phyloP scores from a whole-genome alignment of 106 monocot species.

The Dendrobium chrysotoxum region DNA sequence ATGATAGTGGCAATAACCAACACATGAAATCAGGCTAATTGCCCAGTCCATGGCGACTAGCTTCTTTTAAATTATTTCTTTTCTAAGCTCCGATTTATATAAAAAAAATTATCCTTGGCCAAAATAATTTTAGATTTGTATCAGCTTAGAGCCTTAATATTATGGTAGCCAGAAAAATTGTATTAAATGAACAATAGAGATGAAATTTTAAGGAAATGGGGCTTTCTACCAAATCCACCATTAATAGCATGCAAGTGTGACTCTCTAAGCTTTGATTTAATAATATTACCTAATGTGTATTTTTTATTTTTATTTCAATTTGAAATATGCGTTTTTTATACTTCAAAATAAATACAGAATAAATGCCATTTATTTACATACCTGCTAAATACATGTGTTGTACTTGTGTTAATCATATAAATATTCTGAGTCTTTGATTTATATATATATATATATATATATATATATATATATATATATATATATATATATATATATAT shows the following conservation, averaged over 20 bases:
- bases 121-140: background rate
- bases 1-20: no score
- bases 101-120: background rate
- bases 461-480: no score
- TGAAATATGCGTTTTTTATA: background rate
- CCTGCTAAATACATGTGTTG: background rate
- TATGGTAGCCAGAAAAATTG: background rate
- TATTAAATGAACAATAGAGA: background rate
- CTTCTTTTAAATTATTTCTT: no score
- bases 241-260: background rate
- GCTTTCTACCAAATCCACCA: background rate
- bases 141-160: background rate
- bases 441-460: no score
- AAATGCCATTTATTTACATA: background rate
- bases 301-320: background rate
- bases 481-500: no score
- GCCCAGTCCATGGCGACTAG: no score
- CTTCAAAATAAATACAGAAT: background rate
- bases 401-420: background rate
- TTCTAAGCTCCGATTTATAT: no score
- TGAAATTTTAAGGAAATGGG: background rate
- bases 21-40: no score
- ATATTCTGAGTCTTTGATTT: background rate
- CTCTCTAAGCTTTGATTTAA: background rate
- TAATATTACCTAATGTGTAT: background rate